Percentiles rank a stretch among this genome's conserved stretches.
Conservation (phyloP, 176 grass and related monocot genomes). For the Bromus sterilis region DNA sequence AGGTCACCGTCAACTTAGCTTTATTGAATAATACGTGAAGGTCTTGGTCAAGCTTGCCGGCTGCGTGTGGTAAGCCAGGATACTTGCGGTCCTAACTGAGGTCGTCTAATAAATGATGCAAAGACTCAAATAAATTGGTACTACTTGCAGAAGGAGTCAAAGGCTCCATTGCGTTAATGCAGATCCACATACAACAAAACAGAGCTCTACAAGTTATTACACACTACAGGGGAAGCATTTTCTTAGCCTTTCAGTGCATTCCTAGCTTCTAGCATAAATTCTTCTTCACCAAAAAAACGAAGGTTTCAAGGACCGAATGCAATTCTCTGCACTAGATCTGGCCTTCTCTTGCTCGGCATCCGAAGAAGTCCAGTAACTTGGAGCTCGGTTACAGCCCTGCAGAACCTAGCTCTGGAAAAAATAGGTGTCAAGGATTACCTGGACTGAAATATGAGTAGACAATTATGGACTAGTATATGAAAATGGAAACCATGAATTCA, state of each 20-base stretch:
- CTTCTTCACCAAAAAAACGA: neutral
- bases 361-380: slow-evolving; percentile 69
- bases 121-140: neutral
- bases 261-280: neutral
- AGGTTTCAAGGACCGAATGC: slow-evolving; percentile 57
- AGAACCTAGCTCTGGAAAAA: slow-evolving; percentile 78
- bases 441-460: neutral
- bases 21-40: too few species aligned
- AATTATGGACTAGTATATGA: neutral
- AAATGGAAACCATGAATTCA: neutral
- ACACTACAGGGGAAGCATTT: neutral
- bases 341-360: slow-evolving; percentile 87
- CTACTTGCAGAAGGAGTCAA: neutral
- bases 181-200: neutral
- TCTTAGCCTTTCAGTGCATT: neutral
- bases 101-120: too few species aligned
- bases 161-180: neutral
- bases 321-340: slow-evolving; percentile 85
- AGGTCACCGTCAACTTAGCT: too few species aligned
- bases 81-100: too few species aligned
- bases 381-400: slow-evolving; percentile 74
- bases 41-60: too few species aligned
- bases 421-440: slow-evolving; percentile 27
- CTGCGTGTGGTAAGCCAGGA: too few species aligned
- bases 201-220: neutral